Evolutionary conservation across 371 early-diverging fungal species (phyloP).

Genomic region (Haplosporangium sp.): DNA sequence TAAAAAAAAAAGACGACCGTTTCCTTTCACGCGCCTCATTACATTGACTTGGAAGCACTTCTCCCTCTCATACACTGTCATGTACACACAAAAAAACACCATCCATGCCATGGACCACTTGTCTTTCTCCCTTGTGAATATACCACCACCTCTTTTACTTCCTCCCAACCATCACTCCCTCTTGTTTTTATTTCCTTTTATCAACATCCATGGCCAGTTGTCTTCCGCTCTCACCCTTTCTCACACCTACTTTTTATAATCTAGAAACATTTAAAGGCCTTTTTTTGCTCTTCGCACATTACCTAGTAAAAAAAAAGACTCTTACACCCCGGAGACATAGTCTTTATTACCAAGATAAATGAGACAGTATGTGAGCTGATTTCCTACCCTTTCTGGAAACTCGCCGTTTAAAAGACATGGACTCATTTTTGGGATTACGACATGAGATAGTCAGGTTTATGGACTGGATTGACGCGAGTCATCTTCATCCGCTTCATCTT

Average conservation of each 20-base stretch:
- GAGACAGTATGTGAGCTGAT: background rate
- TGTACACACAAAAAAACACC: background rate
- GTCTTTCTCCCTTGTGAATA: constrained; percentile 6
- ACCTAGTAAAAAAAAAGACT: constrained; percentile 5
- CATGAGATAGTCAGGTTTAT: background rate
- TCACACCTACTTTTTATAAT: too few relatives aligned
- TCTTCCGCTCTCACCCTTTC: too few relatives aligned
- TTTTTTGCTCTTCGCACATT: background rate
- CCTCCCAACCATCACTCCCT: too few relatives aligned
- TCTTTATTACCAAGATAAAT: background rate
- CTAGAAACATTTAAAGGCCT: too few relatives aligned
- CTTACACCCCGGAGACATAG: too few relatives aligned
- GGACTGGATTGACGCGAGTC: background rate
- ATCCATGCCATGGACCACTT: background rate
- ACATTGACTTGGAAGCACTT: too few relatives aligned
- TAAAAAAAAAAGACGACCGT: constrained; percentile 6
- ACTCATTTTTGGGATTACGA: background rate
- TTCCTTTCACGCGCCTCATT: background rate
- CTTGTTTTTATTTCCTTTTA: too few relatives aligned
- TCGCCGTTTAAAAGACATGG: background rate
- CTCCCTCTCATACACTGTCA: background rate
- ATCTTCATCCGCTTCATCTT: constrained; percentile 13
- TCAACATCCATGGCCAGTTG: too few relatives aligned
- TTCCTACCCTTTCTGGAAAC: too few relatives aligned
- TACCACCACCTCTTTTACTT: background rate